phyloP scores from a whole-genome alignment of 148 eudicot species.

The Arbutus unedo region DNA sequence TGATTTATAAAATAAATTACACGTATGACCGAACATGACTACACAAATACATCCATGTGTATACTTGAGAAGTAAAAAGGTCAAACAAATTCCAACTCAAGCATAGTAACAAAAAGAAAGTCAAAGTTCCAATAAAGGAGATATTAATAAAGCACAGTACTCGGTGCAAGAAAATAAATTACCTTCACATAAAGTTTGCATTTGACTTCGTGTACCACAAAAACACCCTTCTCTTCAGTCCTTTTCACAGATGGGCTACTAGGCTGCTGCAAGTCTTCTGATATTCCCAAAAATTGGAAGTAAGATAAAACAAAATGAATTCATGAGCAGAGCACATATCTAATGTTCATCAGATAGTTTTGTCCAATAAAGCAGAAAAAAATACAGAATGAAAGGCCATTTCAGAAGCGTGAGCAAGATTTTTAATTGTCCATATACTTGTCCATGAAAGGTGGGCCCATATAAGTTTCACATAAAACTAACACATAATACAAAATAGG shows the following conservation, averaged over 20 bases:
- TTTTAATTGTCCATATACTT: neutral
- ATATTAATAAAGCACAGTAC: constrained; percentile 3
- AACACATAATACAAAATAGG: neutral
- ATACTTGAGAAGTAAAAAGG: neutral
- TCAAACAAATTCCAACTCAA: neutral
- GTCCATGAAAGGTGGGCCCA: neutral
- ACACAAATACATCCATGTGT: neutral
- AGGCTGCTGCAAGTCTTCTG: constrained; percentile 82
- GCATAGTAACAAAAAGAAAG: neutral
- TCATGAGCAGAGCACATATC: neutral
- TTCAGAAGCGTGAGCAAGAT: neutral
- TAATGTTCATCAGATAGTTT: constrained; percentile 7
- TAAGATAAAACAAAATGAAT: constrained; percentile 1
- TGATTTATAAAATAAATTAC: neutral
- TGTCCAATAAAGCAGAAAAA: neutral
- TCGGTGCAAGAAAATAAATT: constrained; percentile 13
- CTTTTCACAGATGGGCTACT: constrained; percentile 92
- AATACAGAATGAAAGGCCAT: neutral
- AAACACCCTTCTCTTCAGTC: constrained; percentile 76
- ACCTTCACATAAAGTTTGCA: constrained; percentile 96
- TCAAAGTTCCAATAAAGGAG: constrained; percentile 1
- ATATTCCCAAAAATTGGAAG: constrained; percentile 9
- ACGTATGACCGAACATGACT: too few species aligned
- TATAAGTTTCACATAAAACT: neutral
- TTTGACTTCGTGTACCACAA: constrained; percentile 83